Percentiles rank a stretch among this genome's conserved stretches.
Evolutionary conservation across 768 basidiomycete species (phyloP).

Genomic region (Hygrophorus russula): DNA sequence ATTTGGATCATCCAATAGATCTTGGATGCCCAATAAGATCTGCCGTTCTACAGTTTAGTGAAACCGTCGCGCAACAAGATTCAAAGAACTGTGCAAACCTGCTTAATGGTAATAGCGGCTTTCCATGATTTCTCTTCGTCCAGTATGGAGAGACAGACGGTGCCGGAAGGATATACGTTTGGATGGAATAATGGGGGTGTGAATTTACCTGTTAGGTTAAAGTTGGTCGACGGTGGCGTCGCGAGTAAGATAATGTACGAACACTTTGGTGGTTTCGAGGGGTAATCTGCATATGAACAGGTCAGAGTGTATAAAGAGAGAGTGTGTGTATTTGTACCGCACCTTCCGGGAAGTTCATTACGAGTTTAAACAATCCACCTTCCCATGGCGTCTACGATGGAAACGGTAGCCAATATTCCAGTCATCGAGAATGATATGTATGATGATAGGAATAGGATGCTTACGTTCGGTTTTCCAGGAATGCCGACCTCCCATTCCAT

Average conservation of each 20-base stretch:
- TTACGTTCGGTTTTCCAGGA: constrained; percentile 81
- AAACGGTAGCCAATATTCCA: constrained; percentile 8
- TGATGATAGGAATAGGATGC: constrained; percentile 20
- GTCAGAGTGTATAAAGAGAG: background rate
- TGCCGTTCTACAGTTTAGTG: constrained; percentile 19
- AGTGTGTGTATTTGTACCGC: constrained; percentile 5
- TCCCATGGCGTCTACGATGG: constrained; percentile 85
- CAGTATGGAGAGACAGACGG: constrained; percentile 93
- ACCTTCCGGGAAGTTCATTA: constrained; percentile 98
- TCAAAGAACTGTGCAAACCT: constrained; percentile 37
- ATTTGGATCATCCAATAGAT: constrained; percentile 90
- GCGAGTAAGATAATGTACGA: constrained; percentile 16
- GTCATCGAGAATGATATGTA: constrained; percentile 1
- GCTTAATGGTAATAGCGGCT: constrained; percentile 97
- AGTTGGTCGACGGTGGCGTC: background rate
- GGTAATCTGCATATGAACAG: constrained; percentile 52
- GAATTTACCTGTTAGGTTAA: constrained; percentile 71
- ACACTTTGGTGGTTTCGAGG: constrained; percentile 95
- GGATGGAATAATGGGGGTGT: constrained; percentile 92
- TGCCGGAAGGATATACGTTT: constrained; percentile 98
- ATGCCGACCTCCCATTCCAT: constrained; percentile 99
- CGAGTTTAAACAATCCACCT: constrained; percentile 86
- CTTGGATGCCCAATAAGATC: constrained; percentile 95
- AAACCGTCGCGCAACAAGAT: background rate
- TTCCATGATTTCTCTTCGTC: constrained; percentile 99